These are phyloP conservation scores for Margaritispora aquatica DNA, from an alignment of 495 filamentous ascomycete genomes.

Conservation along the genomic window DNA sequence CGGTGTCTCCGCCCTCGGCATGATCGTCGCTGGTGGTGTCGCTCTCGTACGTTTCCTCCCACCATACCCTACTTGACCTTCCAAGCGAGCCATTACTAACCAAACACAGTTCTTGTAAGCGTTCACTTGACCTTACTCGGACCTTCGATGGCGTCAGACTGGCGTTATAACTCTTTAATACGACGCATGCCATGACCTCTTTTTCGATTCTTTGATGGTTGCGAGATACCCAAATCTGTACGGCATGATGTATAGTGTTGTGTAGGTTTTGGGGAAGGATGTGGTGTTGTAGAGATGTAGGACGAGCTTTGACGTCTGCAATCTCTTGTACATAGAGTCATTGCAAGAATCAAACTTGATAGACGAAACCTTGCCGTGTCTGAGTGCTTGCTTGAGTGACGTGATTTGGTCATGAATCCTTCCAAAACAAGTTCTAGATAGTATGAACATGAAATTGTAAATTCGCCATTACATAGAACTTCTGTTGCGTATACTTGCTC, in stretches of 20 bases:
- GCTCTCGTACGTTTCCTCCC: conserved; percentile 23
- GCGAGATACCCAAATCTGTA: conserved; percentile 16
- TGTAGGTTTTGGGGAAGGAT: conserved; percentile 9
- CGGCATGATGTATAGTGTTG: conserved; percentile 14
- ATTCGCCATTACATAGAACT: too few species aligned
- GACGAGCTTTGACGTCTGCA: conserved; percentile 21
- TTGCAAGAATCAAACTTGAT: conserved; percentile 12
- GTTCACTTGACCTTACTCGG: conserved; percentile 6
- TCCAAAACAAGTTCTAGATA: too few species aligned
- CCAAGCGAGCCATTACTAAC: background rate
- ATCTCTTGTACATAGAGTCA: conserved; percentile 23
- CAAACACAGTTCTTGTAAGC: conserved; percentile 19
- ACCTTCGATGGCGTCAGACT: conserved; percentile 13
- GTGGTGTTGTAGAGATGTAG: conserved; percentile 11
- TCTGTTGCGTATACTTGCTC: too few species aligned
- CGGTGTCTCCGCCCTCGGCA: conserved; percentile 19
- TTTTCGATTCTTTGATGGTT: conserved; percentile 20
- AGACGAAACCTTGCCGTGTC: background rate
- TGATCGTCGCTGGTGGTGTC: conserved; percentile 23
- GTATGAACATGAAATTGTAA: too few species aligned
- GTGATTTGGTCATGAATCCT: too few species aligned
- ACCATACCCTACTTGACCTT: background rate
- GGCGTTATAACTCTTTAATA: conserved; percentile 14
- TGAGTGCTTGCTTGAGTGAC: background rate
- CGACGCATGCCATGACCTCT: conserved; percentile 7